These are phyloP conservation scores for Arctium lappa DNA, from an alignment of 129 eudicot species.

Conservation along the genomic window DNA sequence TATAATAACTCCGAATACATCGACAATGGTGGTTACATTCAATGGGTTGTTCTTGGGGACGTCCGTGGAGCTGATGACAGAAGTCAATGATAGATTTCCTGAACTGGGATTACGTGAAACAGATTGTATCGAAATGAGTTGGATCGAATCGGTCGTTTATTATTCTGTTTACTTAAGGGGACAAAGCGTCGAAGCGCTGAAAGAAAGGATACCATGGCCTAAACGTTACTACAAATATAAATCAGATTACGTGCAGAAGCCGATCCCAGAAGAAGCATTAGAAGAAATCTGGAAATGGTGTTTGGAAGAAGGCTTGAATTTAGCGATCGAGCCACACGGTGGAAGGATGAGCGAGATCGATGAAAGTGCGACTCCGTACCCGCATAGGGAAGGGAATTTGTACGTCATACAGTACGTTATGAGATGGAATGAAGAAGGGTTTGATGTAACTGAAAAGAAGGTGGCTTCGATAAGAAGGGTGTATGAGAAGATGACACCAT, in stretches of 20 bases:
- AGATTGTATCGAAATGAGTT: not conserved
- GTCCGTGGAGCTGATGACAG: not conserved
- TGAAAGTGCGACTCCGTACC: not conserved
- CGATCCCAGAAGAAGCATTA: not conserved
- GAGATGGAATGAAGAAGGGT: conserved; percentile 6
- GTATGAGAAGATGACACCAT: conserved; percentile 8
- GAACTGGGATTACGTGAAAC: not conserved
- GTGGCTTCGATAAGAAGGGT: not conserved
- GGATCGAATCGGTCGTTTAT: not conserved
- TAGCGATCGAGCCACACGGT: not conserved
- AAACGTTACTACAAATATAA: not conserved
- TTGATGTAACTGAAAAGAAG: not conserved
- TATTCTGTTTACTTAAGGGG: not conserved
- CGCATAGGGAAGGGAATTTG: conserved; percentile 10
- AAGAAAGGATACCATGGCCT: not conserved
- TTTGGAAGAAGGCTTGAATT: not conserved
- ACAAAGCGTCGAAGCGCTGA: not conserved
- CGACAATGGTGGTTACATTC: not conserved
- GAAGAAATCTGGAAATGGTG: conserved; percentile 11
- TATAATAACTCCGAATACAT: not conserved
- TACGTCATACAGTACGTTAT: conserved; percentile 1
- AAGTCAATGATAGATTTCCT: not conserved
- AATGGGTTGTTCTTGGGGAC: not conserved
- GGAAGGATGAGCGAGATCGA: not conserved
- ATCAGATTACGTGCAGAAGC: conserved; percentile 6